Percentiles rank a stretch among this genome's conserved stretches.
These are phyloP conservation scores for Colletotrichum echinochloae DNA, from an alignment of 2,329 filamentous ascomycete genomes.

Conservation along the genomic window DNA sequence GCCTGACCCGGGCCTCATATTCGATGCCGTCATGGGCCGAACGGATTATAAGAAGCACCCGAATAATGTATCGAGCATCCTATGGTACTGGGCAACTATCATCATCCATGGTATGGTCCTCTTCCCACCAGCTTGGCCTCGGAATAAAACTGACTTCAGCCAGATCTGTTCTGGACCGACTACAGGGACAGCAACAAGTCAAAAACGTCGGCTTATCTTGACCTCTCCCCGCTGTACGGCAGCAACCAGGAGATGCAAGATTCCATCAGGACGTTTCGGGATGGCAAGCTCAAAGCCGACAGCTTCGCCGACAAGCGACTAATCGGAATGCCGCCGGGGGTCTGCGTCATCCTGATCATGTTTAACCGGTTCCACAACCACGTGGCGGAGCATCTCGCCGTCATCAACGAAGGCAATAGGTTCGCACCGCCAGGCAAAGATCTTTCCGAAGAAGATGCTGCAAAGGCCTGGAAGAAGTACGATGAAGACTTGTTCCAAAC, in stretches of 20 bases:
- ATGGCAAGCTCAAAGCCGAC: slow-evolving; percentile 80
- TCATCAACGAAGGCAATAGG: slow-evolving; percentile 86
- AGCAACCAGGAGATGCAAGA: slow-evolving; percentile 75
- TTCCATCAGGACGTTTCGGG: slow-evolving; percentile 74
- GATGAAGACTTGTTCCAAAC: slow-evolving; percentile 86
- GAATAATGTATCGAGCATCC: slow-evolving; percentile 77
- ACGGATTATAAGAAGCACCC: slow-evolving; percentile 68
- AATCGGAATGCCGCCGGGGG: slow-evolving; percentile 77
- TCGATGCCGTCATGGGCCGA: slow-evolving; percentile 70
- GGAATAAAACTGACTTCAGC: neutral
- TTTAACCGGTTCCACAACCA: slow-evolving; percentile 91
- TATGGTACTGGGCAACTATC: slow-evolving; percentile 66
- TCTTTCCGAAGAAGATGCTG: slow-evolving; percentile 62
- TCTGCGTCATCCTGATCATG: slow-evolving; percentile 79
- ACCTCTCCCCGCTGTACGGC: slow-evolving; percentile 78
- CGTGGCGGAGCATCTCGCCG: slow-evolving; percentile 80
- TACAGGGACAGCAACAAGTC: slow-evolving; percentile 68
- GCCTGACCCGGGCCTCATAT: slow-evolving; percentile 74
- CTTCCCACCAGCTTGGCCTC: neutral
- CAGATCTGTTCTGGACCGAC: slow-evolving; percentile 79
- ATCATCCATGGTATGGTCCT: slow-evolving; percentile 72
- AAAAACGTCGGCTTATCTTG: slow-evolving; percentile 78
- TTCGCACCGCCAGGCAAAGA: slow-evolving; percentile 74
- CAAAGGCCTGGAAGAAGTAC: slow-evolving; percentile 72
- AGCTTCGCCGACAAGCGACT: slow-evolving; percentile 78